Evolutionary conservation across 345 rosid genomes (phyloP), one percentile per base, ranked within the genome.

Genomic region (Ailanthus altissimus): DNA sequence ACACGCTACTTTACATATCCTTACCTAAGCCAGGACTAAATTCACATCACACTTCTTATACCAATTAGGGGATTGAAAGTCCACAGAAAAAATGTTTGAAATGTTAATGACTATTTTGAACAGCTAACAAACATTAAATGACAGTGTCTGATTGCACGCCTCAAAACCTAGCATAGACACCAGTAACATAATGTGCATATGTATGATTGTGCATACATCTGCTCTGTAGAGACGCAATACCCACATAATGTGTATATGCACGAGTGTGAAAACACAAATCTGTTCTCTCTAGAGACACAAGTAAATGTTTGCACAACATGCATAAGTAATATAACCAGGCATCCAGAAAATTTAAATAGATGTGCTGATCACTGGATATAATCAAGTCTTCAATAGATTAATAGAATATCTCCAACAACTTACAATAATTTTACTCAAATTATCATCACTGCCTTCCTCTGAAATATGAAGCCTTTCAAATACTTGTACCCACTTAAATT

Each of bases 401-500:
- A 43, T 42, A 67, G 38, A 81, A 60, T 67, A 58, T 58, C n/a
- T 25, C 77, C 28, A 78, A 32, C 13, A 65, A 83, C 94, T 81
- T 86, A 91, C 97, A 16, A 91, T 80, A 73, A 84, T 83, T 82
- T 90, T 88, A 21, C 45, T 42, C 64, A 83, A 79, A 67, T 85
- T 69, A 70, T 75, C 84, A 70, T 83, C 81, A 40, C 59, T 73
- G 75, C 79, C 74, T 75, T 74, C 75, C 59, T 65, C 77, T 43
- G 87, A 84, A 70, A 72, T 51, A 43, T 75, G 79, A 75, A 92
- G 66, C 72, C 83, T 78, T 68, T 81, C 86, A 74, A 94, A 81
- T 61, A 89, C 83, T 77, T 84, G 91, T 62, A 14, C 6, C 98
- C 98, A 91, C 74, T 89, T 90, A 56, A 49, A 59, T 72, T 79